Evolutionary conservation across 306 rosid species (phyloP).

Genomic region (Rosa chinensis): DNA sequence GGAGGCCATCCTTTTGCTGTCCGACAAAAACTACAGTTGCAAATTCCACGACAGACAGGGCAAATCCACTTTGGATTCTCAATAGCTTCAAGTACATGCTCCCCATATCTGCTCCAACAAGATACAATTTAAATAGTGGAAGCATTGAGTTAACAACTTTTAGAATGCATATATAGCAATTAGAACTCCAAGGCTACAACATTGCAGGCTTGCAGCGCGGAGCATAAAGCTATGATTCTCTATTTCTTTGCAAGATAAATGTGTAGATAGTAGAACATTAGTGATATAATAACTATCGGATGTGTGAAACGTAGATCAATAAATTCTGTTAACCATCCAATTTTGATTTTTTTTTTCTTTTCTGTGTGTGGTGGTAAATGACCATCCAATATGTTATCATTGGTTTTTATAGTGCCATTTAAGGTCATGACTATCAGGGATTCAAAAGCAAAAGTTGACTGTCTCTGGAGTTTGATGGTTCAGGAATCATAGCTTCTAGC

Average conservation of each 20-base stretch:
- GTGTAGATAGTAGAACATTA: background rate
- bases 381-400: background rate
- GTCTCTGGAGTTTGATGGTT: background rate
- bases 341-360: background rate
- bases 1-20: conserved; percentile 89
- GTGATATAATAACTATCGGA: background rate
- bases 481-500: background rate
- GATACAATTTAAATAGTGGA: conserved; percentile 7
- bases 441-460: background rate
- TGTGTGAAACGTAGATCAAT: background rate
- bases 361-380: background rate
- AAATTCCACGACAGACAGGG: conserved; percentile 92
- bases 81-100: conserved; percentile 83
- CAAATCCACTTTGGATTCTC: conserved; percentile 74
- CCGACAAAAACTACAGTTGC: conserved; percentile 97
- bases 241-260: background rate
- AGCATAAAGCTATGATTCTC: background rate
- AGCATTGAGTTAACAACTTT: background rate
- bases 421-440: background rate
- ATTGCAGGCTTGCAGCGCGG: background rate
- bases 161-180: background rate
- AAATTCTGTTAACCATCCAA: background rate
- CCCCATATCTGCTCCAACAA: conserved; percentile 65
- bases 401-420: background rate
- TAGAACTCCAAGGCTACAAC: conserved; percentile 1